A percentile compares a stretch with the other conserved stretches of the same genome.
These are phyloP conservation scores for Thielaviopsis euricoi DNA, from an alignment of 2,329 filamentous ascomycete genomes.

Conservation along the genomic window DNA sequence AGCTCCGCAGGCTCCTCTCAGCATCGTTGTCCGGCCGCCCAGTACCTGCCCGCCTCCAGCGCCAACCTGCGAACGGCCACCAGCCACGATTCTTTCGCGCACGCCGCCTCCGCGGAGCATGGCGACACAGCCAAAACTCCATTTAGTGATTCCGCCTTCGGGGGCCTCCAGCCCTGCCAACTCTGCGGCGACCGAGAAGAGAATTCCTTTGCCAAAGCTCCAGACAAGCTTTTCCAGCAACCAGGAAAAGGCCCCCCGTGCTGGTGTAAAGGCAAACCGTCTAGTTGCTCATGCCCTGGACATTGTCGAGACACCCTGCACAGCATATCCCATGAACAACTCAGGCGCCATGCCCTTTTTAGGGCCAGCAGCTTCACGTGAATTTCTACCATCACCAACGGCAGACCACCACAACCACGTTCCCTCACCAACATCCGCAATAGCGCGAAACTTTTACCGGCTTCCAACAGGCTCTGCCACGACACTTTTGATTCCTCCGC, in stretches of 20 bases:
- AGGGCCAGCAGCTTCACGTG: neutral
- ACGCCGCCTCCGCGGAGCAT: conserved; percentile 7
- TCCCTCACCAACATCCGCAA: conserved; percentile 6
- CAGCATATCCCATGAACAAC: neutral
- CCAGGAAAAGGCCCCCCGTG: no score
- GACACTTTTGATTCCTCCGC: neutral
- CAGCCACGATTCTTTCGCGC: conserved; percentile 4
- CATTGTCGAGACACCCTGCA: conserved; percentile 4
- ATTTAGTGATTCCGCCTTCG: conserved; percentile 5
- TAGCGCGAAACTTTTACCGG: conserved; percentile 7
- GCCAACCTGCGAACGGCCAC: conserved; percentile 8
- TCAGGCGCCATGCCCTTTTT: neutral
- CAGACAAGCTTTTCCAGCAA: neutral
- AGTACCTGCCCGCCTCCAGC: conserved; percentile 5
- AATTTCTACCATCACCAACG: neutral
- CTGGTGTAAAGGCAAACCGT: neutral
- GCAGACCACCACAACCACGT: neutral
- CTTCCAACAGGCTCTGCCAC: conserved; percentile 6
- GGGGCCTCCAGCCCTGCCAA: neutral
- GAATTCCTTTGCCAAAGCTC: neutral
- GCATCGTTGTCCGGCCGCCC: neutral
- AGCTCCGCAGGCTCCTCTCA: neutral
- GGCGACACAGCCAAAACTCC: conserved; percentile 1
- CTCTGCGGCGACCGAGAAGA: neutral
- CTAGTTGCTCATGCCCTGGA: neutral